These are phyloP conservation scores for Zygnema circumcarinatum DNA, from an alignment of 139 green algal species.

Conservation along the genomic window DNA sequence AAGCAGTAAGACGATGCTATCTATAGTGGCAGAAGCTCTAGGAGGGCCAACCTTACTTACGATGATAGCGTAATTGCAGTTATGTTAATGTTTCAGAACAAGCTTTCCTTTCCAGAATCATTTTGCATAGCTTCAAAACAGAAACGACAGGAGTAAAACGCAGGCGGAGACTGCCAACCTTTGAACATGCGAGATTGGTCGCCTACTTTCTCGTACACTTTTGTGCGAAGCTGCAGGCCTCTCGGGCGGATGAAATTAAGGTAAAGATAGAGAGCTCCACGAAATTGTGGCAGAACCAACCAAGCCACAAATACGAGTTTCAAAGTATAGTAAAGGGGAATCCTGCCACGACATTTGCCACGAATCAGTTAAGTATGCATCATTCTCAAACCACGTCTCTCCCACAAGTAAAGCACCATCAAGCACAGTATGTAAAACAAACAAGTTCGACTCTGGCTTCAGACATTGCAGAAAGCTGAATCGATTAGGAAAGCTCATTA, in stretches of 20 bases:
- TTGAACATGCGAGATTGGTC: constrained; percentile 5
- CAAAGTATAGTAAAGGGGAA: constrained; percentile 48
- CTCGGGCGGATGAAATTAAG: constrained; percentile 3
- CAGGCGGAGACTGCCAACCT: neutral
- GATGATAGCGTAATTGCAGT: no score
- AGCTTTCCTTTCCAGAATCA: neutral
- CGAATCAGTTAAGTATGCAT: neutral
- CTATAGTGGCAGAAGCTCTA: neutral
- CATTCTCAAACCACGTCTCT: no score
- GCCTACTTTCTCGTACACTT: neutral
- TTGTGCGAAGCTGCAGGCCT: neutral
- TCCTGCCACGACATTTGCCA: neutral
- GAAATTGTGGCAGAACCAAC: constrained; percentile 58
- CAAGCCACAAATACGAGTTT: constrained; percentile 61
- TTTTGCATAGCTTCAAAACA: neutral
- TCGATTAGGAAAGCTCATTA: no score
- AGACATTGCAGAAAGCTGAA: no score
- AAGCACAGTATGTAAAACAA: no score
- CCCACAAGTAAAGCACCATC: constrained; percentile 7
- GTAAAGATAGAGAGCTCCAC: constrained; percentile 43
- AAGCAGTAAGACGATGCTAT: neutral
- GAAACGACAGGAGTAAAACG: neutral
- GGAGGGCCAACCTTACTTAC: neutral
- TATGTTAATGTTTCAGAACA: no score
- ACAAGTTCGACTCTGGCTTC: no score